Conservation (phyloP, 495 filamentous ascomycete species). For the Aspergillus taichungensis region DNA sequence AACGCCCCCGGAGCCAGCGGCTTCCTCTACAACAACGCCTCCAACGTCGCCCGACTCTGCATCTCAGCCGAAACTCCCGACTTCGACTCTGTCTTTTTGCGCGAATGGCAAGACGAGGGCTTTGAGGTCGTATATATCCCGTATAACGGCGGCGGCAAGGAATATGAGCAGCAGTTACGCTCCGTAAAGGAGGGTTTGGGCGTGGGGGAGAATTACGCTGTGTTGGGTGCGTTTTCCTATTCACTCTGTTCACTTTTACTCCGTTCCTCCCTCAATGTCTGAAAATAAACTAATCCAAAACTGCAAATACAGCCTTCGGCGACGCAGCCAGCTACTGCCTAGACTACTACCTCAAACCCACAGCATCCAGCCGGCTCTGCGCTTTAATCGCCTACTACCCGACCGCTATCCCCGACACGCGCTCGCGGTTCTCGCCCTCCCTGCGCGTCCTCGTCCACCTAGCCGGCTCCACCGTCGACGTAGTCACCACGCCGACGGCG, state of each 20-base stretch:
- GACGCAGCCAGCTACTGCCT: slow-evolving; percentile 51
- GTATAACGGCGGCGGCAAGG: slow-evolving; percentile 42
- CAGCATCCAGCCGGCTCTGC: slow-evolving; percentile 31
- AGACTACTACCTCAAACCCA: slow-evolving; percentile 43
- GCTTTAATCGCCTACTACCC: slow-evolving; percentile 58
- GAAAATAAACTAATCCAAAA: neutral
- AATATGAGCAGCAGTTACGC: slow-evolving; percentile 41
- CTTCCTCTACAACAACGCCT: slow-evolving; percentile 33
- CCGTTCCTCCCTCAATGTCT: neutral
- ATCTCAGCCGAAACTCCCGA: slow-evolving; percentile 53
- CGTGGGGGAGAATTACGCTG: slow-evolving; percentile 41
- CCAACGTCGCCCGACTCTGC: slow-evolving; percentile 47
- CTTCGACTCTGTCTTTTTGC: slow-evolving; percentile 49
- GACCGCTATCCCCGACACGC: slow-evolving; percentile 39
- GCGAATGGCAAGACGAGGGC: slow-evolving; percentile 57
- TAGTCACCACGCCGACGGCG: slow-evolving; percentile 39
- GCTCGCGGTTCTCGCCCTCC: slow-evolving; percentile 37
- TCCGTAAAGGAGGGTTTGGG: slow-evolving; percentile 36
- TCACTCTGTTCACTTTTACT: neutral
- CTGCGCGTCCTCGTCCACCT: slow-evolving; percentile 47
- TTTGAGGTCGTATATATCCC: slow-evolving; percentile 57
- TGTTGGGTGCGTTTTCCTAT: slow-evolving; percentile 32
- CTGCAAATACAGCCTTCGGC: slow-evolving; percentile 38
- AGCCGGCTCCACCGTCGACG: slow-evolving; percentile 38
- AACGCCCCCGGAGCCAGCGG: slow-evolving; percentile 29